Base-by-base conservation (phyloP, 139 green algal species). In the Chlorella vulgaris region DNA sequence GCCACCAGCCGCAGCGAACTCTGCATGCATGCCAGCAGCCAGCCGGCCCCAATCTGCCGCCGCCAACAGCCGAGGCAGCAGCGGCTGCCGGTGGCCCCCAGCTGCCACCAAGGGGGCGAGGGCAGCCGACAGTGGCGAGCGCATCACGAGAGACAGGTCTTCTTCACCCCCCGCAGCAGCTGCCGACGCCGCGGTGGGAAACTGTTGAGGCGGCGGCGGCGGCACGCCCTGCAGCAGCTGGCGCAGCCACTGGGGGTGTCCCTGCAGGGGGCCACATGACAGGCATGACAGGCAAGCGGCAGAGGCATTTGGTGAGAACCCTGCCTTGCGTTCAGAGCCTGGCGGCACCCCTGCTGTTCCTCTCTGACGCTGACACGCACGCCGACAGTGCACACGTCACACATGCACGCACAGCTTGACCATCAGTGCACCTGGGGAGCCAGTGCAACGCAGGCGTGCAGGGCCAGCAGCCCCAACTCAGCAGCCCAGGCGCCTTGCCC, bases 401-500 rank as follows among this genome's bases (percentile, higher is more conserved):
- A 35, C 28, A 15, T 40, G 29, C 61, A 33, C 61, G 28, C 61
- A 33, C 61, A 15, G n/a, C n/a, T n/a, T n/a, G n/a, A n/a, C n/a
- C 22, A 69, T 36, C 38, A 35, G 13, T 47, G n/a, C 70, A 78
- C 70, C 70, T 78, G 43, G 13, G 31, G 35, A 3, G 51, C 68
- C 51, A 84, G 68, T 53, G 78, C 22, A 38, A 84, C n/a, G 39
- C 55, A 29, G 53, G 51, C 53, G 8, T 65, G 68, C 79, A 84
- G 68, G 7, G 55, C 68, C 53, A 84, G 69, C 79, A 84, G 68
- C 22, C 38, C 68, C 39, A 84, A 29, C 79, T 84, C 65, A 0
- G 79, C 68, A 28, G 53, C 79, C 79, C 78, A 83, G 62, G 62
- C 62, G 1, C 39, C 62, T 1, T 28, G 43, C 36, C 29, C 24